Evolutionary conservation across 768 basidiomycete genomes (phyloP).

Genomic region (Naganishia kalamii): DNA sequence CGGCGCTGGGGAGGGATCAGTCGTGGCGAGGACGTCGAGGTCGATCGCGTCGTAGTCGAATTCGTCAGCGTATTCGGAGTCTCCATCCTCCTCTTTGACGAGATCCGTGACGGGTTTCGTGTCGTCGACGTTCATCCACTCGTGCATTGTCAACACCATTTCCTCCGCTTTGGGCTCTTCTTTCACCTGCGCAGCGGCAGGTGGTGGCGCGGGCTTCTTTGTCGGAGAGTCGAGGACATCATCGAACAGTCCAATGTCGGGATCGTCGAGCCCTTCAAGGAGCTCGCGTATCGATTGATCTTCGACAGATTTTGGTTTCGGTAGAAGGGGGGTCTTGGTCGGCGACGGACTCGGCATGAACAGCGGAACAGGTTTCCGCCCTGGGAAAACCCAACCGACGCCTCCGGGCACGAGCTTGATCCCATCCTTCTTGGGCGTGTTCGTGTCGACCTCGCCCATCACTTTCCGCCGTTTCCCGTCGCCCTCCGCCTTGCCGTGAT

Average conservation of each 20-base stretch:
- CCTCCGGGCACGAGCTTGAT: too few relatives aligned
- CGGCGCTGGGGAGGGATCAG: not conserved
- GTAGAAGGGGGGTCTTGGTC: not conserved
- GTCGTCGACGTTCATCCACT: not conserved
- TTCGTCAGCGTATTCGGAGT: constrained; percentile 13
- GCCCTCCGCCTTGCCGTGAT: not conserved
- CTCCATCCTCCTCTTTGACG: too few relatives aligned
- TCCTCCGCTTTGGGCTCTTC: not conserved
- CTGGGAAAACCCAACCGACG: too few relatives aligned
- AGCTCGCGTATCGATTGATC: not conserved
- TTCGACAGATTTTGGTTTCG: not conserved
- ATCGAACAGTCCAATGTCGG: not conserved
- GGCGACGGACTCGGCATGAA: constrained; percentile 13
- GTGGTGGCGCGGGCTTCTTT: not conserved
- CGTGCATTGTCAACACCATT: not conserved
- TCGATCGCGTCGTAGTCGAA: not conserved
- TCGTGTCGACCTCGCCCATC: not conserved
- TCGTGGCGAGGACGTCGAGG: constrained; percentile 2
- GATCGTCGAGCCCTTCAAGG: not conserved
- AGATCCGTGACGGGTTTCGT: not conserved
- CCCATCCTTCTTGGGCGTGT: not conserved
- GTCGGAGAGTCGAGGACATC: not conserved
- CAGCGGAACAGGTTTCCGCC: not conserved
- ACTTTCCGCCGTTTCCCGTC: not conserved
- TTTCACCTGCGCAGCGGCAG: too few relatives aligned